Base-by-base conservation (phyloP, 768 basidiomycete genomes). In the Xanthoconium purpureum region DNA sequence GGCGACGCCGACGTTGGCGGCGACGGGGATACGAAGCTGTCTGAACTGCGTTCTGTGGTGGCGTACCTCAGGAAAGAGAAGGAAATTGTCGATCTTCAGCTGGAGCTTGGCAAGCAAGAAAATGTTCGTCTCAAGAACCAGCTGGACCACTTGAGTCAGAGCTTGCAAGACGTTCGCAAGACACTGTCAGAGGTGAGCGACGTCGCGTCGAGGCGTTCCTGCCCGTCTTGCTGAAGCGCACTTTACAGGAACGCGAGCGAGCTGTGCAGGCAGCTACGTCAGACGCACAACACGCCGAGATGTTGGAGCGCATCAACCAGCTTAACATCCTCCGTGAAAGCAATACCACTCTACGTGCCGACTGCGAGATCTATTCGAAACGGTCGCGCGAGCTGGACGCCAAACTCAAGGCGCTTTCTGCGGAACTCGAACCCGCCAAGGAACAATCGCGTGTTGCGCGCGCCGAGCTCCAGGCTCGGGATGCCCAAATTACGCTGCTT, bases 11-110 rank as follows among this genome's bases (percentile, higher is more conserved):
- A 83, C 18, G 64, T 71, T 0, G 55, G 72, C 10, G 83, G 78
- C 17, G 84, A 85, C 56, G 64, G 74, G 4, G 88, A 89, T 59
- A 77, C 77, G 2, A 87, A 90, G 66, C 60, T 89, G 11, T 77
- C 86, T 0, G 90, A 92, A 60, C 73, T 93, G 20, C 87, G 88
- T 30, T 82, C 87, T 17, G 87, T 93, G 29, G 85, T 94, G 42
- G 80, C 85, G 3, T 94, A 90, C 71, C 75, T 95, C 35, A 82
- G 93, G 40, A 91, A 88, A 66, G 93, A 94, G 77, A 94, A 95
- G 73, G 91, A 94, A 68, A 92, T 95, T 50, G 87, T 91, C 44
- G 92, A 95, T 62, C 80, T 94, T 33, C 91, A 94, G 60, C 78
- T 92, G 28, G 89, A 94, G 63, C 81, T 94, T 47, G 81, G 85